phyloP scores from a whole-genome alignment of 2,329 filamentous ascomycete genomes.

The Aureobasidium sp. region DNA sequence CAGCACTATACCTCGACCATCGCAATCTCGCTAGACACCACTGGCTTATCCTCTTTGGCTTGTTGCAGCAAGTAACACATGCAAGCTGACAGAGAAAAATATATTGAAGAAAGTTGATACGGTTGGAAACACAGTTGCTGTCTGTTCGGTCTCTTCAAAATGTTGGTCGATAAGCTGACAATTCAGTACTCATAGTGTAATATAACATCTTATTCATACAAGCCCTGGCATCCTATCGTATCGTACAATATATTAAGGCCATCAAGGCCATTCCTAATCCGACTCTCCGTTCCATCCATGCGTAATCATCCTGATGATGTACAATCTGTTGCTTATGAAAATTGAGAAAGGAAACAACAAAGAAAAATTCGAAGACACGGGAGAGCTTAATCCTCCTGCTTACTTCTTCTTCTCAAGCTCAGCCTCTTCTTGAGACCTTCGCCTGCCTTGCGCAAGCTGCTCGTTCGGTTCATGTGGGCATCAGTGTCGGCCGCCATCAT shows the following conservation, averaged over 20 bases:
- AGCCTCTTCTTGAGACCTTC: conserved; percentile 40
- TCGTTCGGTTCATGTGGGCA: conserved; percentile 24
- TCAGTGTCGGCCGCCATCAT: conserved; percentile 23
- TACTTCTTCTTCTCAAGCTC: conserved; percentile 32
- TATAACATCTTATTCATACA: background rate
- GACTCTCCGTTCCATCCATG: background rate
- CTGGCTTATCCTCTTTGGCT: no score
- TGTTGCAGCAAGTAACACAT: no score
- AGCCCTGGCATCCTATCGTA: background rate
- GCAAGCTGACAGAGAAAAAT: no score
- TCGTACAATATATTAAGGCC: conserved; percentile 8
- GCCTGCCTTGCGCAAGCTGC: conserved; percentile 27
- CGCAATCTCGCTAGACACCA: no score
- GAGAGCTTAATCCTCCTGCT: background rate
- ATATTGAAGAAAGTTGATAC: no score
- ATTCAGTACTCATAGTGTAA: no score
- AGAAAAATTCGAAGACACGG: background rate
- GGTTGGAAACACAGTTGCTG: no score
- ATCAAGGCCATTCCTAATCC: background rate
- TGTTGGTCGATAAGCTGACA: no score
- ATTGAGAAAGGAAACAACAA: background rate
- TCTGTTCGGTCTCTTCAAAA: no score
- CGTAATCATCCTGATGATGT: conserved; percentile 1
- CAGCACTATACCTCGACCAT: no score
- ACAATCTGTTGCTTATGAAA: conserved; percentile 1